Base-by-base conservation (phyloP, 179 eudicot genomes). In the Spergularia azorica region DNA sequence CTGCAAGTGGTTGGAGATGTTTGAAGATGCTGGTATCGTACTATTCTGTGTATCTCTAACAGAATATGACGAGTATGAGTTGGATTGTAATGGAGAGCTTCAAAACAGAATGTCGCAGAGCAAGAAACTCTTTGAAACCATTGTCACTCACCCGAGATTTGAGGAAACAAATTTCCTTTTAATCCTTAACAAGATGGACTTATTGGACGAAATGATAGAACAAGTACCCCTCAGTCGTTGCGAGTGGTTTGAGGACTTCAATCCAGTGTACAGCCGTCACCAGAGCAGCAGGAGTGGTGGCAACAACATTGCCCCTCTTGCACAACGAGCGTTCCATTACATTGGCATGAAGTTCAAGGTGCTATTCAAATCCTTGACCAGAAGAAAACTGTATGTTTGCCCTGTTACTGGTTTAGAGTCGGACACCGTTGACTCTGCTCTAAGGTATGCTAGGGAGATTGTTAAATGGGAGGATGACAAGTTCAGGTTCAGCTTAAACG, bases 1-100 rank as follows among this genome's bases (percentile, higher is more conserved):
- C 72, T 88, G 88, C 88, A 90, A 88, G 81, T 87, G 92, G 95
- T 64, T 90, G 61, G 90, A 89, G 76, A 90, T 87, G 95, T 89
- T 90, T 63, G 92, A 87, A 81, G 91, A 84, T 56, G 82, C 80
- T 18, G 60, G 77, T 13, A 70, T 84, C 4, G 76, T 90, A 63
- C 74, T 89, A 3, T 90, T 87, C 63, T 89, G 95, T 52, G 89
- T 89, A 56, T 73, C 90, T 20, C 79, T 89, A 48, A 85, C 82
- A 7, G 92, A 89, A 72, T 90, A 89, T 26, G 84, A 85, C 63
- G 89, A 87, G 76, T 77, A 83, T 32, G 86, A 79, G 72, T 17
- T 77, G 12, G 85, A 84, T 50, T 56, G 60, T 6, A 73, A 60
- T 10, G 89, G 89, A 76, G 73, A 71, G 32, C 75, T 76, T 52